Evolutionary conservation across 1,284 basidiomycete genomes (phyloP), one percentile per base, ranked within the genome.

Genomic region (Pulchroboletus neoregius): DNA sequence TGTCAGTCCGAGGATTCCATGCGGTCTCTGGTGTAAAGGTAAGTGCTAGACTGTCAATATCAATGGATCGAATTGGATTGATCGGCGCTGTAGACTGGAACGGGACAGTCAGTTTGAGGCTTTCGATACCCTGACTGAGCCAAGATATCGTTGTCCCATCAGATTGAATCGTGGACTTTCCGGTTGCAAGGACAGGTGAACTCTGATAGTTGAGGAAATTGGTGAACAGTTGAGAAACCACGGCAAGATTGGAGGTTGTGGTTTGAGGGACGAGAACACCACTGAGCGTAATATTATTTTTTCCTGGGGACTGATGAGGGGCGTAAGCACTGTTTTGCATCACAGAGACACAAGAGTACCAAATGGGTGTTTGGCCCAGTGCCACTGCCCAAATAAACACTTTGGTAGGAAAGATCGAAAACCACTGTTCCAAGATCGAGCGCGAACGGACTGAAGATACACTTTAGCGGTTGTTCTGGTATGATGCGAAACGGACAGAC

Each of bases 391-490:
- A 90, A 71, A 52, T 69, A 72, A 24, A 85, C 69, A 48, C 71
- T 74, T 41, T 81, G 61, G 65, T 86, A 89, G 33, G 70, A 72
- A 26, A 91, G 70, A 49, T 74, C 74, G 53, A 90, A 81, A 6
- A 79, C 67, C n/a, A 86, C 78, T 1, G 79, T 82, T 22, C 87
- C 88, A 26, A 91, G 72, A 61, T 80, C 71, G 44, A 91, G 71
- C 30, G 76, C 70, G 61, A 91, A 90, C 1, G 87, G 82, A 58
- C 81, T 83, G 49, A 6, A 27, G n/a, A 44, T 32, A 12, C 27
- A n/a, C 6, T 39, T 52, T 18, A 49, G 23, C 12, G 18, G n/a
- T 24, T 32, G 33, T 34, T 42, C 16, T 30, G 12, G 11, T 10
- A 12, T 18, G 15, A 36, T 42, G 2, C 22, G 30, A 37, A 42